Evolutionary conservation across 2,329 filamentous ascomycete species (phyloP).

Genomic region (Aspergillus piperis): DNA sequence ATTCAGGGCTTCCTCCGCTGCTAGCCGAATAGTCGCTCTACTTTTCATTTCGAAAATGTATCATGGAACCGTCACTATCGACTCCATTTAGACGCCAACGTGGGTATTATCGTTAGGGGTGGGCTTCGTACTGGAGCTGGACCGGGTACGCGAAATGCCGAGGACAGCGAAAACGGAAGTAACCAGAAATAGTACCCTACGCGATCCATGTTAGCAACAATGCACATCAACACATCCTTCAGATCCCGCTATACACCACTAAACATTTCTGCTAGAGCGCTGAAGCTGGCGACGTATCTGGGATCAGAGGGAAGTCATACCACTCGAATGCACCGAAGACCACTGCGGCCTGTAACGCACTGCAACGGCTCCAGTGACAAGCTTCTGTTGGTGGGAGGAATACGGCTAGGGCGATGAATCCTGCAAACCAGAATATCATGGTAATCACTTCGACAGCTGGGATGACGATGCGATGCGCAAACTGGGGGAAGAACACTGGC

Average conservation of each 20-base stretch:
- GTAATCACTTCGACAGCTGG: slow-evolving; percentile 70
- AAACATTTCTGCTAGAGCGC: not conserved
- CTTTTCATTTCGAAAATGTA: not conserved
- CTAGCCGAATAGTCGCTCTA: not conserved
- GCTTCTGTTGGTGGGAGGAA: slow-evolving; percentile 58
- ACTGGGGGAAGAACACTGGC: slow-evolving; percentile 61
- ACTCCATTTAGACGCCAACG: slow-evolving; percentile 12
- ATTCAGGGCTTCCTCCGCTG: not conserved
- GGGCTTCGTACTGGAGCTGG: slow-evolving; percentile 26
- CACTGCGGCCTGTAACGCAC: slow-evolving; percentile 56
- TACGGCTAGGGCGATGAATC: slow-evolving; percentile 75
- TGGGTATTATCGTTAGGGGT: slow-evolving; percentile 27
- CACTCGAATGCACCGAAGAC: slow-evolving; percentile 54
- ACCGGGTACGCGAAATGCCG: slow-evolving; percentile 47
- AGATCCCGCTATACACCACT: no score
- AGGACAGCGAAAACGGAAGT: slow-evolving; percentile 54
- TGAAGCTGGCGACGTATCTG: not conserved
- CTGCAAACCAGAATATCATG: slow-evolving; percentile 87
- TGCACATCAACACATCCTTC: not conserved
- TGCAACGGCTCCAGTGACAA: slow-evolving; percentile 60
- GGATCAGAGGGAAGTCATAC: slow-evolving; percentile 30
- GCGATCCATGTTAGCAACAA: slow-evolving; percentile 8
- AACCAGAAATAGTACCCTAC: slow-evolving; percentile 47
- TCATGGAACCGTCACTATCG: slow-evolving; percentile 6
- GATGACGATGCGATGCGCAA: slow-evolving; percentile 66